Evolutionary conservation across 768 basidiomycete genomes (phyloP), one percentile per base, ranked within the genome.

Genomic region (Dendrothele bispora): DNA sequence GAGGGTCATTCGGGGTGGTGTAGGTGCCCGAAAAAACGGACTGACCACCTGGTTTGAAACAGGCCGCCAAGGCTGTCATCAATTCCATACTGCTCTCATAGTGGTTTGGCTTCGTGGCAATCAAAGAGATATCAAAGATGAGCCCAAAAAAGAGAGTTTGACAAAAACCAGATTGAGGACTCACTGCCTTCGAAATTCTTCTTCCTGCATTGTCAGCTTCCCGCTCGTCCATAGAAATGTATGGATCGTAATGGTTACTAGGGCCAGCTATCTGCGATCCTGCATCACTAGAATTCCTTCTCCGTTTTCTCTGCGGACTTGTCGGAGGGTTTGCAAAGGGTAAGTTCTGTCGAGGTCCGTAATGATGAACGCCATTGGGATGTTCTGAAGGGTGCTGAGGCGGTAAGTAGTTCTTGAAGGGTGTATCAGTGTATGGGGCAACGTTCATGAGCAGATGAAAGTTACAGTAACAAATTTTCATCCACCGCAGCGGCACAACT

Each of bases 11-110:
- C 62, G 43, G 12, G 51, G 56, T 40, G 51, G 50, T 22, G 26
- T 70, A 78, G 12, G 53, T 68, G 30, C 72, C 74, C 39, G 72
- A 67, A 50, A 77, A 77, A 45, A 73, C 68, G 44, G 75, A 71
- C 39, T 65, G 48, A 3, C 64, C 60, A 10, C 58, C 63, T 46
- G 61, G 56, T 39, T 59, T 58, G 54, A 73, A 73, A 26, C 59
- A 55, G 7, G 63, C 58, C 26, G 56, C 52, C 34, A 75, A 58
- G 3, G 67, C 66, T 20, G 58, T 40, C 49, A 73, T 59, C 17
- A 73, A 58, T 24, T 64, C 53, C 29, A 63, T 56, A 32, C 64
- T 56, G 48, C 59, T 61, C n/a, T 57, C 45, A 41, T 63, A 72
- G 17, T 48, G 47, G 22, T 55, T 61, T 11, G 66, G 58, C 24